These are phyloP conservation scores for Diplodia corticola DNA, from an alignment of 2,329 filamentous ascomycete species.

Conservation along the genomic window DNA sequence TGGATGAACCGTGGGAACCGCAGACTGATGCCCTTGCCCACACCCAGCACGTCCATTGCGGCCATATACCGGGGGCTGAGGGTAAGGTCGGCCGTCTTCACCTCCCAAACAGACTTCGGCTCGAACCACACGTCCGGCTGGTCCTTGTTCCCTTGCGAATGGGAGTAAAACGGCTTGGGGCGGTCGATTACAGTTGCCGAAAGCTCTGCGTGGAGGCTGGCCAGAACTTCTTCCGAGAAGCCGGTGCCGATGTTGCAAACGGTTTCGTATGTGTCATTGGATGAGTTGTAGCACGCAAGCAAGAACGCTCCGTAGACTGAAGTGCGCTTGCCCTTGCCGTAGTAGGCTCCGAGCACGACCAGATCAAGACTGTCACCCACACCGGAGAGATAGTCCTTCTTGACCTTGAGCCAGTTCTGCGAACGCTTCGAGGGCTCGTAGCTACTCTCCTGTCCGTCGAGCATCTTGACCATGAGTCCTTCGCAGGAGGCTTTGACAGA, in stretches of 20 bases:
- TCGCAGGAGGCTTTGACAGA: constrained; percentile 95
- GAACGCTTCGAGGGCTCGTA: constrained; percentile 96
- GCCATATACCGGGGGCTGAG: constrained; percentile 91
- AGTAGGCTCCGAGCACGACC: constrained; percentile 91
- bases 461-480: constrained; percentile 99
- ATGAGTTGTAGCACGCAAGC: constrained; percentile 86
- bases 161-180: constrained; percentile 91
- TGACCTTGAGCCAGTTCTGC: constrained; percentile 98
- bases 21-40: constrained; percentile 76
- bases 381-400: constrained; percentile 95
- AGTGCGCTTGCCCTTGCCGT: constrained; percentile 92
- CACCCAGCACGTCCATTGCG: constrained; percentile 74
- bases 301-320: constrained; percentile 95
- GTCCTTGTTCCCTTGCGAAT: constrained; percentile 80
- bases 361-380: constrained; percentile 95
- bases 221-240: constrained; percentile 92
- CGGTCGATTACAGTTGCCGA: constrained; percentile 79
- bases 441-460: constrained; percentile 86
- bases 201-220: constrained; percentile 76
- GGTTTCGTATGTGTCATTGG: constrained; percentile 81
- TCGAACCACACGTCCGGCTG: constrained; percentile 99
- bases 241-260: constrained; percentile 98
- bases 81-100: constrained; percentile 93
- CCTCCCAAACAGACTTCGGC: constrained; percentile 92
- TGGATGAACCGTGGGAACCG: constrained; percentile 93